These are phyloP conservation scores for Acer negundo DNA, from an alignment of 345 rosid genomes.

Conservation along the genomic window DNA sequence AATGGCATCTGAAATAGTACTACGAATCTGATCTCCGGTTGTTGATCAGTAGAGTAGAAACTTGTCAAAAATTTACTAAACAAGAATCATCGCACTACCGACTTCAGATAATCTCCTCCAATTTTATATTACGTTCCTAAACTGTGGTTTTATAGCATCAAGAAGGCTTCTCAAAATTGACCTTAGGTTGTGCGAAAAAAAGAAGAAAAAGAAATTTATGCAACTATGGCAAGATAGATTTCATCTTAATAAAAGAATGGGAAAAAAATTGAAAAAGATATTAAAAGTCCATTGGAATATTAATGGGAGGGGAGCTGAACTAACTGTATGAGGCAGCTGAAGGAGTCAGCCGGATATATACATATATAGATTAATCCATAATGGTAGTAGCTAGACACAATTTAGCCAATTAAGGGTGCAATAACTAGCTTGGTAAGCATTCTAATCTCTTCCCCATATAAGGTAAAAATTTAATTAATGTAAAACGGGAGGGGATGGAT, in stretches of 20 bases:
- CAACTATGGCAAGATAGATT: neutral
- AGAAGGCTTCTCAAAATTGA: slow-evolving; percentile 3
- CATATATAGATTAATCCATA: neutral
- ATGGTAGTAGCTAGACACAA: neutral
- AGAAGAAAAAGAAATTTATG: neutral
- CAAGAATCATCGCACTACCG: neutral
- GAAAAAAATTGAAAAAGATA: neutral
- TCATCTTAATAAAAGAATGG: neutral
- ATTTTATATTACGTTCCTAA: neutral
- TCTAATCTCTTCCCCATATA: neutral
- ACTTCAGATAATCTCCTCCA: neutral
- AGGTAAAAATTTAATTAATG: neutral
- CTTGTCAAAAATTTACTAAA: neutral
- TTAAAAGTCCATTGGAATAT: neutral
- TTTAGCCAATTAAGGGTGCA: neutral
- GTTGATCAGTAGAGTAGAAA: neutral
- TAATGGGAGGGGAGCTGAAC: neutral
- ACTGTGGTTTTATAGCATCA: neutral
- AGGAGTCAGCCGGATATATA: neutral
- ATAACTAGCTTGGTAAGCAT: neutral
- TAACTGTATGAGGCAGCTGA: neutral
- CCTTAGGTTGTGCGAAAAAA: neutral
- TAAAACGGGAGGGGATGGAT: neutral
- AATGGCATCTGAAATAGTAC: neutral
- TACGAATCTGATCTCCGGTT: neutral